A percentile compares a stretch with the other conserved stretches of the same genome.
Evolutionary conservation across 108 stramenopile genomes (phyloP).

Genomic region (Heterococcus sp.): DNA sequence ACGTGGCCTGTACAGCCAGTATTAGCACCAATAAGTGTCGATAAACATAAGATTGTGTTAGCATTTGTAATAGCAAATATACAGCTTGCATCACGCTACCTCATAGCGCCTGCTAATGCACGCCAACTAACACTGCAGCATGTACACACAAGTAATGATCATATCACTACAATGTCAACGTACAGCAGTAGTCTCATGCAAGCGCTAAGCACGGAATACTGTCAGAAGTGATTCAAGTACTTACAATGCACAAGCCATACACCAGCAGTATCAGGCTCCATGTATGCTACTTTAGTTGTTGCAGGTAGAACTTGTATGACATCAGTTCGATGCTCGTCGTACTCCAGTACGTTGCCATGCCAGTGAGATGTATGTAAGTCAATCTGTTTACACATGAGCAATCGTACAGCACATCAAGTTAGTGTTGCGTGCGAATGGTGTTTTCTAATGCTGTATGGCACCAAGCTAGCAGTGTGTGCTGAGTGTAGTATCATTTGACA

Average conservation of each 20-base stretch:
- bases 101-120: too few species aligned
- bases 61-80: too few species aligned
- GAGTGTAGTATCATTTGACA: not conserved
- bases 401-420: not conserved
- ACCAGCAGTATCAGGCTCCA: constrained; percentile 2
- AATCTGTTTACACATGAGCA: not conserved
- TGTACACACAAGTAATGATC: too few species aligned
- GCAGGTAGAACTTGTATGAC: not conserved
- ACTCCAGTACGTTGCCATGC: constrained; percentile 3
- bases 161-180: too few species aligned
- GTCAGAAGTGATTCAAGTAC: too few species aligned
- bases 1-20: too few species aligned
- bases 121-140: too few species aligned
- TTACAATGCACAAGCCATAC: not conserved
- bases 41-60: too few species aligned
- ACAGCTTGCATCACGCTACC: too few species aligned
- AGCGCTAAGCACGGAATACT: too few species aligned
- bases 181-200: too few species aligned
- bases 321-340: not conserved
- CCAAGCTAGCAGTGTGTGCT: not conserved
- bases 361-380: constrained; percentile 8
- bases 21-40: too few species aligned
- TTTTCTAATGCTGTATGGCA: not conserved
- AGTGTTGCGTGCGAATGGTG: not conserved
- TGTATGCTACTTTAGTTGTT: not conserved